A percentile compares a stretch with the other conserved stretches of the same genome.
Conservation (phyloP, 768 basidiomycete genomes). For the Coprinopsis marcescibilis region DNA sequence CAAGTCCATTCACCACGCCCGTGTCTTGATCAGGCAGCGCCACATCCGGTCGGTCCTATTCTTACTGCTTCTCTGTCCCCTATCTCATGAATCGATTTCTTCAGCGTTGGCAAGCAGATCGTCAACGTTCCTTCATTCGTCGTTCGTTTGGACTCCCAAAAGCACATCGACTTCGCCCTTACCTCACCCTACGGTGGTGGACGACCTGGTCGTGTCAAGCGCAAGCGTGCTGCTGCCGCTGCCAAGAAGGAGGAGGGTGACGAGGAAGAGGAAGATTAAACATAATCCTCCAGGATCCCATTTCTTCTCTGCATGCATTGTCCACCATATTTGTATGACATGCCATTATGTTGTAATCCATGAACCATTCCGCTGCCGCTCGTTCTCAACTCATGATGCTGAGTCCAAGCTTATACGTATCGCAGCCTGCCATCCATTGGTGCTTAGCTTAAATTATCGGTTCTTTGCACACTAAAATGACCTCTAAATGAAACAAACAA, state of each 20-base stretch:
- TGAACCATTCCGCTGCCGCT: neutral
- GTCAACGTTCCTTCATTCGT: slow-evolving; percentile 99
- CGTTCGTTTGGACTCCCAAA: slow-evolving; percentile 98
- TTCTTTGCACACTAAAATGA: too few relatives aligned
- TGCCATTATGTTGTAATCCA: slow-evolving; percentile 16
- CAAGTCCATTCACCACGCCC: slow-evolving; percentile 97
- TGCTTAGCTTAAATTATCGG: too few relatives aligned
- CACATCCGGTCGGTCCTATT: slow-evolving; percentile 80
- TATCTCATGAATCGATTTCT: slow-evolving; percentile 1
- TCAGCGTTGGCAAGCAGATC: slow-evolving; percentile 95
- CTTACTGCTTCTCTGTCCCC: neutral
- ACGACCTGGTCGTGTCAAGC: slow-evolving; percentile 93
- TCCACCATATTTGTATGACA: slow-evolving; percentile 16
- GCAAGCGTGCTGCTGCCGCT: slow-evolving; percentile 93
- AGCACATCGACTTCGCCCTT: slow-evolving; percentile 99
- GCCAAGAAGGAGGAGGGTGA: slow-evolving; percentile 89
- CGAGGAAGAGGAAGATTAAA: slow-evolving; percentile 81
- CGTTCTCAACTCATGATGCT: neutral
- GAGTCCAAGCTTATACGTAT: neutral
- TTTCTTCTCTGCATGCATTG: neutral
- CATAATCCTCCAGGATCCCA: slow-evolving; percentile 1
- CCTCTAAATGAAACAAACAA: too few relatives aligned
- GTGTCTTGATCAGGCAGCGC: slow-evolving; percentile 95
- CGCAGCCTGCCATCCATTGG: too few relatives aligned
- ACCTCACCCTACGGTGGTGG: slow-evolving; percentile 96